Evolutionary conservation across 1,284 basidiomycete species (phyloP).

Genomic region (Marasmius fiardii): DNA sequence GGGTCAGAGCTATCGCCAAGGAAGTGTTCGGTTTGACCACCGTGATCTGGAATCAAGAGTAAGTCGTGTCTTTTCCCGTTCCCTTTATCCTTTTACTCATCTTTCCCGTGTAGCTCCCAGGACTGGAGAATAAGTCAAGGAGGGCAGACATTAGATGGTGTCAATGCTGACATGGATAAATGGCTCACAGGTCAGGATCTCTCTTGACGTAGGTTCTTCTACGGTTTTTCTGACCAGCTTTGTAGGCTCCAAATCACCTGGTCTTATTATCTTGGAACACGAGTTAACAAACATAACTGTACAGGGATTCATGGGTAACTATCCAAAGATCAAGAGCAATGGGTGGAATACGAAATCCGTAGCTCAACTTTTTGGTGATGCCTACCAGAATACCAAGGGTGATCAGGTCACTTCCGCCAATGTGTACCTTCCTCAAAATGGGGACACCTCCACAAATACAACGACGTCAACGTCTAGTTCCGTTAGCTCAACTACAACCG

Average conservation of each 20-base stretch:
- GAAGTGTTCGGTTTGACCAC: slow-evolving; percentile 69
- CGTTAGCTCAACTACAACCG: too few relatives aligned
- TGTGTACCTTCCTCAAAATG: background rate
- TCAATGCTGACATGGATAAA: slow-evolving; percentile 44
- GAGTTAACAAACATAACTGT: slow-evolving; percentile 66
- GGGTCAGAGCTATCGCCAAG: slow-evolving; percentile 71
- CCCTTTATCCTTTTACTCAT: background rate
- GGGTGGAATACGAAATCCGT: slow-evolving; percentile 68
- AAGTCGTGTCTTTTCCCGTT: slow-evolving; percentile 19
- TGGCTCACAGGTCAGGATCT: slow-evolving; percentile 50
- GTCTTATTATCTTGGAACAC: slow-evolving; percentile 82
- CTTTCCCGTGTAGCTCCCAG: slow-evolving; percentile 41
- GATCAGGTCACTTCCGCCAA: background rate
- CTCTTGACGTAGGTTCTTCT: background rate
- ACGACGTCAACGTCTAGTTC: background rate
- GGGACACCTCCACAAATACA: background rate
- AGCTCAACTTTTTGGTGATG: slow-evolving; percentile 42
- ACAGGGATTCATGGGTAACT: slow-evolving; percentile 66
- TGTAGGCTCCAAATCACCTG: slow-evolving; percentile 63
- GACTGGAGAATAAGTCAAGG: slow-evolving; percentile 60
- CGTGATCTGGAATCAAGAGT: slow-evolving; percentile 83
- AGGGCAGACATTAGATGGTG: slow-evolving; percentile 38
- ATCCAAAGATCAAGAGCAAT: slow-evolving; percentile 57
- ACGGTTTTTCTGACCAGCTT: slow-evolving; percentile 13
- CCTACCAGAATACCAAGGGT: slow-evolving; percentile 52